Percentiles rank a stretch among this genome's conserved stretches.
phyloP scores from a whole-genome alignment of 164 flowering plant species.

The Annona cherimola region DNA sequence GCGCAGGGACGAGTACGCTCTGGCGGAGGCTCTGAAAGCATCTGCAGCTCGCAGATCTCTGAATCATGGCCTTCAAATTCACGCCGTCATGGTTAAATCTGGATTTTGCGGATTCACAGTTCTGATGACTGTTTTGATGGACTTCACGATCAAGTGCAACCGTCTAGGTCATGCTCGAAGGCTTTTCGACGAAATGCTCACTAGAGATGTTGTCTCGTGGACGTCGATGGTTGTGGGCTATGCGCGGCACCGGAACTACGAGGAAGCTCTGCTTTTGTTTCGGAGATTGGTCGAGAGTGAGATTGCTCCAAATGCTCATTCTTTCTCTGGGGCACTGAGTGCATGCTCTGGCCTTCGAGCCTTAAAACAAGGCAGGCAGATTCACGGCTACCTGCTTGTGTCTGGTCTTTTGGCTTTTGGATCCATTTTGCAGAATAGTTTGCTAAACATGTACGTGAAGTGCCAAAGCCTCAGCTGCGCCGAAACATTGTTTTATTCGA shows the following conservation, averaged over 20 bases:
- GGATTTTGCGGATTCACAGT: slow-evolving; percentile 17
- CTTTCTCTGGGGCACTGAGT: slow-evolving; percentile 19
- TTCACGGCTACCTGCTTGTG: slow-evolving; percentile 15
- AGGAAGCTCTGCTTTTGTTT: slow-evolving; percentile 9
- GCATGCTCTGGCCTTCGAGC: slow-evolving; percentile 19
- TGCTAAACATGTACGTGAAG: slow-evolving; percentile 20
- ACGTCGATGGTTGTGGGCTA: slow-evolving; percentile 23
- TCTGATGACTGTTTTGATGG: slow-evolving; percentile 21
- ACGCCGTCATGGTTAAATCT: slow-evolving; percentile 8
- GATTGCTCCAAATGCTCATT: slow-evolving; percentile 10
- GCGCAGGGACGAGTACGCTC: slow-evolving; percentile 1
- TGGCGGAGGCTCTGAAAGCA: slow-evolving; percentile 14
- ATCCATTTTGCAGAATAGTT: slow-evolving; percentile 11
- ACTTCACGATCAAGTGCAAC: slow-evolving; percentile 13
- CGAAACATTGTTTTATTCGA: slow-evolving; percentile 11
- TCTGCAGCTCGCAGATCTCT: slow-evolving; percentile 2
- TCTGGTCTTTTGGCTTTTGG: slow-evolving; percentile 10
- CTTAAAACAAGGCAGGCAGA: slow-evolving; percentile 15
- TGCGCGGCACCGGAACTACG: slow-evolving; percentile 1
- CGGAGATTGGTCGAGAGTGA: slow-evolving; percentile 4
- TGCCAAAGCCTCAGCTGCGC: slow-evolving; percentile 5
- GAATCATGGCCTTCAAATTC: slow-evolving; percentile 14
- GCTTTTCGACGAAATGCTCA: slow-evolving; percentile 19
- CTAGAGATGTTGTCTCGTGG: slow-evolving; percentile 24
- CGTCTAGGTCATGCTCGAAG: slow-evolving; percentile 9